phyloP scores from a whole-genome alignment of 352 stramenopile genomes.

The Hyaloperonospora arabidopsidis region DNA sequence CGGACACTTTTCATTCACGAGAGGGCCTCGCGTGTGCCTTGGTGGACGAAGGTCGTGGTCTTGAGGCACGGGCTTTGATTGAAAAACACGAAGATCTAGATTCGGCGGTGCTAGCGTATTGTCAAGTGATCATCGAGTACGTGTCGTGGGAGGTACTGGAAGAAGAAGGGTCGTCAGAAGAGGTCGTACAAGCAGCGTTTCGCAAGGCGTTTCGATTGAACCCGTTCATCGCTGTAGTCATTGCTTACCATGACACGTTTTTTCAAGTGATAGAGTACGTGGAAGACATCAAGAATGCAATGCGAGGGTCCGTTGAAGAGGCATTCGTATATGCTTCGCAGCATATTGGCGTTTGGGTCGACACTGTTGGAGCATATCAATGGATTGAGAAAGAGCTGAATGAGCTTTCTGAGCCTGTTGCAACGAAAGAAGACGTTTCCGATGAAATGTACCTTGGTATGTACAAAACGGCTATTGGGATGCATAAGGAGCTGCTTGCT shows the following conservation, averaged over 20 bases:
- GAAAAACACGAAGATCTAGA: constrained; percentile 46
- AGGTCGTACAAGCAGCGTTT: constrained; percentile 67
- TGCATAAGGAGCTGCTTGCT: constrained; percentile 65
- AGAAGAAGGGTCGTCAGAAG: constrained; percentile 68
- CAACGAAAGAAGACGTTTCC: constrained; percentile 43
- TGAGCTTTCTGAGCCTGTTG: constrained; percentile 36
- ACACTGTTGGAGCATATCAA: constrained; percentile 68
- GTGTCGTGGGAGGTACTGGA: constrained; percentile 85
- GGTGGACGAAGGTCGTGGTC: constrained; percentile 71
- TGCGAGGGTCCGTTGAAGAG: constrained; percentile 73
- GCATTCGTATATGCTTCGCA: constrained; percentile 69
- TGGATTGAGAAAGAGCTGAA: constrained; percentile 81
- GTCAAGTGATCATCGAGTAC: constrained; percentile 79
- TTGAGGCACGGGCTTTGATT: constrained; percentile 59
- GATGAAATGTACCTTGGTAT: constrained; percentile 85
- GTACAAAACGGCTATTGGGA: constrained; percentile 81
- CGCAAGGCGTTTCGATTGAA: constrained; percentile 63
- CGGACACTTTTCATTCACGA: constrained; percentile 47
- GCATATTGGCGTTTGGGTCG: constrained; percentile 81
- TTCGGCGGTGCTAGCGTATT: constrained; percentile 74
- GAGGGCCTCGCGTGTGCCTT: constrained; percentile 71
- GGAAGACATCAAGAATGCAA: constrained; percentile 68
- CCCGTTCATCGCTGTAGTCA: constrained; percentile 78
- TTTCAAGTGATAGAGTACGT: constrained; percentile 75
- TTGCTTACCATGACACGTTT: constrained; percentile 73